Evolutionary conservation across 768 basidiomycete genomes (phyloP).

Genomic region (Kwoniella botswanensis): DNA sequence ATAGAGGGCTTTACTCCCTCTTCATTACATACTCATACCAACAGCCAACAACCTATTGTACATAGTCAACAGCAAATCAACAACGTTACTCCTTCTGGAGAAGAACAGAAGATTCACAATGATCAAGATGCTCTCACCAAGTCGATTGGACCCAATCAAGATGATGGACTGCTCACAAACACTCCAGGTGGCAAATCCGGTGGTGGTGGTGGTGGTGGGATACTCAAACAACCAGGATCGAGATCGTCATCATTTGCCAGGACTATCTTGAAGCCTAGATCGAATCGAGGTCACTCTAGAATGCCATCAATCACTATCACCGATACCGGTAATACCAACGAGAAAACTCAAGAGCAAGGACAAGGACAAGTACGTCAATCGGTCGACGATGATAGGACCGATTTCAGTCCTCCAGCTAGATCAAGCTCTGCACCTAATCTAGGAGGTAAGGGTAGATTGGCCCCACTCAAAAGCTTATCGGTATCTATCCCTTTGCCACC

Average conservation of each 20-base stretch:
- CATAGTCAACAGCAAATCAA: conserved; percentile 7
- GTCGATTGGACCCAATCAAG: conserved; percentile 16
- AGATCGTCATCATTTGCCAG: conserved; percentile 19
- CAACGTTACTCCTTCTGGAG: neutral
- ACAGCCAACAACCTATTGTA: conserved; percentile 10
- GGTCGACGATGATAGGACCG: conserved; percentile 11
- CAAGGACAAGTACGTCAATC: neutral
- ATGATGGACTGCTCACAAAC: neutral
- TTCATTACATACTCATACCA: conserved; percentile 4
- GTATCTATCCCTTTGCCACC: conserved; percentile 24
- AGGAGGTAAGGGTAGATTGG: conserved; percentile 14
- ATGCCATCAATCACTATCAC: conserved; percentile 30
- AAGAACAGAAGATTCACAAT: neutral
- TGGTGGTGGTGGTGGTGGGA: neutral
- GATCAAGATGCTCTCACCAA: conserved; percentile 21
- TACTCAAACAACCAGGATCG: conserved; percentile 1
- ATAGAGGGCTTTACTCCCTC: conserved; percentile 32
- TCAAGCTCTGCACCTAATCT: conserved; percentile 18
- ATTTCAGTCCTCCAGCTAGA: conserved; percentile 13
- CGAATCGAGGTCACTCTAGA: conserved; percentile 22
- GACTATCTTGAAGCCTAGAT: conserved; percentile 24
- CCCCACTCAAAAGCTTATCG: conserved; percentile 19
- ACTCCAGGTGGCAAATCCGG: neutral
- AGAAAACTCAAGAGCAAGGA: neutral
- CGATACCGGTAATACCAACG: neutral